These are phyloP conservation scores for Ampelomyces quisqualis DNA, from an alignment of 2,329 filamentous ascomycete species.

Conservation along the genomic window DNA sequence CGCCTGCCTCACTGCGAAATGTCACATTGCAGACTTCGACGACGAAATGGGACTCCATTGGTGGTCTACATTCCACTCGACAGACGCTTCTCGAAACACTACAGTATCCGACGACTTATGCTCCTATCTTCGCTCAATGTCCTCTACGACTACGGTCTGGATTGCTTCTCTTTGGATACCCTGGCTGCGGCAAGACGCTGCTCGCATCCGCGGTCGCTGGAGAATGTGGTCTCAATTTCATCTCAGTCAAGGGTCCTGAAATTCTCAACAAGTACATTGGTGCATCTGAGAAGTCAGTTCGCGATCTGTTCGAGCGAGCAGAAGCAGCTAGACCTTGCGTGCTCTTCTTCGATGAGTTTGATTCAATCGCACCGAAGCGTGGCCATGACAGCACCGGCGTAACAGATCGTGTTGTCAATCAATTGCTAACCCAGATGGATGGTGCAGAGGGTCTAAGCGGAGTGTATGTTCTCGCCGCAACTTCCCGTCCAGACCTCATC, in stretches of 20 bases:
- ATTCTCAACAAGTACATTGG: constrained; percentile 99
- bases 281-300: constrained; percentile 92
- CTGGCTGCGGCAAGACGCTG: constrained; percentile 94
- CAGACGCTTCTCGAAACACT: constrained; percentile 92
- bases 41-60: constrained; percentile 89
- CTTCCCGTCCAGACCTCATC: constrained; percentile 88
- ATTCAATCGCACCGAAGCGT: constrained; percentile 94
- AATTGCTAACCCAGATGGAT: constrained; percentile 98
- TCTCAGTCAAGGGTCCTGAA: constrained; percentile 95
- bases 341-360: constrained; percentile 98
- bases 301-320: constrained; percentile 91
- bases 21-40: constrained; percentile 91
- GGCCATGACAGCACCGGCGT: constrained; percentile 97
- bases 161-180: constrained; percentile 88
- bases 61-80: constrained; percentile 81
- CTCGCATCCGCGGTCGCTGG: constrained; percentile 95
- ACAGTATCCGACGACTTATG: constrained; percentile 96
- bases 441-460: constrained; percentile 92
- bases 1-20: constrained; percentile 89
- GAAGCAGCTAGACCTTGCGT: constrained; percentile 89
- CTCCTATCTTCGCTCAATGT: constrained; percentile 94
- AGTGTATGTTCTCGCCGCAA: constrained; percentile 95
- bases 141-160: constrained; percentile 92
- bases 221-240: constrained; percentile 97
- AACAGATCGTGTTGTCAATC: constrained; percentile 98